phyloP scores from a whole-genome alignment of 1,139 yeast species.

The Kurtzmaniella quercitrusa region DNA sequence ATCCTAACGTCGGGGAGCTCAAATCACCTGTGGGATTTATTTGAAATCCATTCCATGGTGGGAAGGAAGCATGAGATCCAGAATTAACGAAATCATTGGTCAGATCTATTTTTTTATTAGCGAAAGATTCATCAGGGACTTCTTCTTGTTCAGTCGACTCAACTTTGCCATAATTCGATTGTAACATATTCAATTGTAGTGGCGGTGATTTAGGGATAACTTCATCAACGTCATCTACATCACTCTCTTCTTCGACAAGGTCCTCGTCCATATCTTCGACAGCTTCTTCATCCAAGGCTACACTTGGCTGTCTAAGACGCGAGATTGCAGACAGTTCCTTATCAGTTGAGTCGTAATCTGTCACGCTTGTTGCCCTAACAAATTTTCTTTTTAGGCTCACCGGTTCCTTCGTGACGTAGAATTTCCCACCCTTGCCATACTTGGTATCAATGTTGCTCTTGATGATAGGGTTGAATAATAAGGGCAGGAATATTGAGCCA shows the following conservation, averaged over 20 bases:
- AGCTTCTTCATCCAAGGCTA: neutral
- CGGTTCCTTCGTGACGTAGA: conserved; percentile 49
- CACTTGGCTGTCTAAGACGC: conserved; percentile 12
- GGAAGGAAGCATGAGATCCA: neutral
- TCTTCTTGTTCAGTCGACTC: neutral
- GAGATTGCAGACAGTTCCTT: neutral
- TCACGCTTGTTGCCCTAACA: conserved; percentile 40
- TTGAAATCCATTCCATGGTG: neutral
- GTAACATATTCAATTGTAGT: conserved; percentile 22
- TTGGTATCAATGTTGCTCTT: conserved; percentile 74
- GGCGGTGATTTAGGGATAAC: conserved; percentile 21
- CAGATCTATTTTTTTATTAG: neutral
- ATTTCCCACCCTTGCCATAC: conserved; percentile 83
- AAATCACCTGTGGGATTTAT: conserved; percentile 1
- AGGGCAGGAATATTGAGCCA: conserved; percentile 70
- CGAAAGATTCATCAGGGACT: neutral
- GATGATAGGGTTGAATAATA: conserved; percentile 74
- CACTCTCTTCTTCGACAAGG: conserved; percentile 27
- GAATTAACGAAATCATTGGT: neutral
- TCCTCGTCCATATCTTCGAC: conserved; percentile 5
- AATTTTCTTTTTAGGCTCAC: conserved; percentile 17
- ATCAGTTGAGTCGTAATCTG: conserved; percentile 23
- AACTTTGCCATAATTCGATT: neutral
- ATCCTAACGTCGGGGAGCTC: conserved; percentile 1
- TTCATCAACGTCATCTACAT: conserved; percentile 28